These are phyloP conservation scores for Suillus clintonianus DNA, from an alignment of 768 basidiomycete species.

Conservation along the genomic window DNA sequence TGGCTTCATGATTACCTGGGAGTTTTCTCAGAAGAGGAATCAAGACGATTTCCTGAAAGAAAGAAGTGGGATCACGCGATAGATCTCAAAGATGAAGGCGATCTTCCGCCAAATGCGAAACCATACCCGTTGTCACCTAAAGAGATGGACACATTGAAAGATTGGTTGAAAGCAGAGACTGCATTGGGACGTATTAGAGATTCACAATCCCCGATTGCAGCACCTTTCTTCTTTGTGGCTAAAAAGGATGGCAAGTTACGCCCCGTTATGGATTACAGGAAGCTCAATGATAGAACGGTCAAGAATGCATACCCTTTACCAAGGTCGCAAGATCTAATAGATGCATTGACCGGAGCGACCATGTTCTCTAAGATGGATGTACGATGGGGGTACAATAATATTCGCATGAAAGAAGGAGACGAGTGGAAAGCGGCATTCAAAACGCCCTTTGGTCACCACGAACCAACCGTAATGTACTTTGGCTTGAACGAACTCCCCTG, in stretches of 20 bases:
- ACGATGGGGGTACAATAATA: background rate
- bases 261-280: slow-evolving; percentile 18
- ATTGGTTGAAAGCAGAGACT: slow-evolving; percentile 12
- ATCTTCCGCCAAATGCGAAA: background rate
- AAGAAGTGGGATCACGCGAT: slow-evolving; percentile 12
- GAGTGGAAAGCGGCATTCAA: slow-evolving; percentile 44
- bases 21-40: slow-evolving; percentile 2
- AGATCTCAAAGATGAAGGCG: background rate
- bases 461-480: slow-evolving; percentile 44
- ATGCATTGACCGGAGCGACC: background rate
- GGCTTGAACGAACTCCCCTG: slow-evolving; percentile 37
- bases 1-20: background rate
- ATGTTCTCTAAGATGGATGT: slow-evolving; percentile 8
- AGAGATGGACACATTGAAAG: background rate
- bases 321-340: background rate
- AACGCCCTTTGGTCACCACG: slow-evolving; percentile 37
- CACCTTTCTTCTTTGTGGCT: slow-evolving; percentile 11
- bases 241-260: slow-evolving; percentile 13
- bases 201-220: slow-evolving; percentile 13
- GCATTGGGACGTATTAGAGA: slow-evolving; percentile 9
- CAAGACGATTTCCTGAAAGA: background rate
- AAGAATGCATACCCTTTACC: background rate
- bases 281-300: background rate
- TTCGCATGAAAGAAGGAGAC: slow-evolving; percentile 39
- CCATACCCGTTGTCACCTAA: background rate